Evolutionary conservation across 2,329 filamentous ascomycete genomes (phyloP).

Genomic region (Macrophomina phaseolina): DNA sequence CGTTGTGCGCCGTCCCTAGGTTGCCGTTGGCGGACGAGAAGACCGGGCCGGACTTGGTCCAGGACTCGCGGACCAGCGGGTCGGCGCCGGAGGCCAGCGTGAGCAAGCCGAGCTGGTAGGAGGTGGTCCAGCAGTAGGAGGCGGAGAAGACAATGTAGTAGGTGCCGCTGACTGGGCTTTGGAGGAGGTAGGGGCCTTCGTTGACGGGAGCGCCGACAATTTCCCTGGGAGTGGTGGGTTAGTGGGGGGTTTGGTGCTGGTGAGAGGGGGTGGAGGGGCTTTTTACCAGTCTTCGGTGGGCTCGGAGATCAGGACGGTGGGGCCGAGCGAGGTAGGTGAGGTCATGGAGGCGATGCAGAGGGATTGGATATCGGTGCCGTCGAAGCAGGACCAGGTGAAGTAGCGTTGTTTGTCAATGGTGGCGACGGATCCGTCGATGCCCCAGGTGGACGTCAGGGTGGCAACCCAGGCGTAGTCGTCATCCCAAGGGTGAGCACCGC

Average conservation of each 20-base stretch:
- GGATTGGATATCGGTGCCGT: slow-evolving; percentile 48
- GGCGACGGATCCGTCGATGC: slow-evolving; percentile 61
- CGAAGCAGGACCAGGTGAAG: slow-evolving; percentile 61
- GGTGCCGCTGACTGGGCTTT: slow-evolving; percentile 53
- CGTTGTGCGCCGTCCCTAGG: slow-evolving; percentile 64
- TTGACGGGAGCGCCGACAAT: slow-evolving; percentile 57
- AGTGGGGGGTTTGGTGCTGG: not conserved
- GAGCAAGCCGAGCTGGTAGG: slow-evolving; percentile 61
- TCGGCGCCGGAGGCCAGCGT: slow-evolving; percentile 58
- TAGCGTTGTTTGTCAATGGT: slow-evolving; percentile 57
- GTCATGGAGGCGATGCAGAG: slow-evolving; percentile 51
- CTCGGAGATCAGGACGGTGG: slow-evolving; percentile 56
- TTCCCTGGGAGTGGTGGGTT: slow-evolving; percentile 41
- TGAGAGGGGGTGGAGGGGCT: not conserved
- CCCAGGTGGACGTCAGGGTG: slow-evolving; percentile 57
- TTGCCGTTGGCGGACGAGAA: slow-evolving; percentile 62
- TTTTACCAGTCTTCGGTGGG: slow-evolving; percentile 56
- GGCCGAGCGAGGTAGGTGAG: slow-evolving; percentile 52
- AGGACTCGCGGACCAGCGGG: slow-evolving; percentile 52
- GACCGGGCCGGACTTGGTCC: slow-evolving; percentile 60
- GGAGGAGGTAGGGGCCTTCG: slow-evolving; percentile 61
- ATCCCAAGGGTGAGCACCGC: slow-evolving; percentile 60
- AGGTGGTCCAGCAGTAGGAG: slow-evolving; percentile 62
- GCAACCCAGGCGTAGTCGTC: slow-evolving; percentile 55
- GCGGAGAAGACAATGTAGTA: slow-evolving; percentile 62